These are phyloP conservation scores for Xylaria sp. DNA, from an alignment of 2,329 filamentous ascomycete genomes.

Conservation along the genomic window DNA sequence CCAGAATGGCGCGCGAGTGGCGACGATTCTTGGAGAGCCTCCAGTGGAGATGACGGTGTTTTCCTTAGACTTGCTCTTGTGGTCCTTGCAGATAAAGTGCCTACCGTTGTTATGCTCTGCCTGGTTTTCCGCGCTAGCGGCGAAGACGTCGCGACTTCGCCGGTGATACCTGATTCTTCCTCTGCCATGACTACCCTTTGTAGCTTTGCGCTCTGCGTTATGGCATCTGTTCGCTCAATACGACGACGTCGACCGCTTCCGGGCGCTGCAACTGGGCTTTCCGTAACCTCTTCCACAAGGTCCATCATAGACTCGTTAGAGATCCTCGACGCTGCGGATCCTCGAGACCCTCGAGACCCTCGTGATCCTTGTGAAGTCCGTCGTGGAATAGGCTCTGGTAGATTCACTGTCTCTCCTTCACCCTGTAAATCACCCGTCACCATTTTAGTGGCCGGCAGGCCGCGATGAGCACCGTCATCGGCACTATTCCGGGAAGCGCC, in stretches of 20 bases:
- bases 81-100: constrained; percentile 39
- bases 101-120: constrained; percentile 40
- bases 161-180: constrained; percentile 37
- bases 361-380: constrained; percentile 29
- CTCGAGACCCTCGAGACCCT: constrained; percentile 29
- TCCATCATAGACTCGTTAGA: constrained; percentile 27
- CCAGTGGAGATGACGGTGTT: constrained; percentile 24
- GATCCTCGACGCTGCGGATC: constrained; percentile 30
- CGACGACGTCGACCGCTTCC: constrained; percentile 59
- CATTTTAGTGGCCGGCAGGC: constrained; percentile 1
- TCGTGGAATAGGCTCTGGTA: constrained; percentile 27
- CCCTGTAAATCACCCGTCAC: constrained; percentile 7
- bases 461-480: constrained; percentile 15
- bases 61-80: constrained; percentile 34
- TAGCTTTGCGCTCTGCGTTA: constrained; percentile 51
- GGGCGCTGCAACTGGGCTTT: constrained; percentile 61
- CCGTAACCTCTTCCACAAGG: constrained; percentile 52
- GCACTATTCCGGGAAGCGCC: constrained; percentile 24
- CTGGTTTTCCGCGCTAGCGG: constrained; percentile 52
- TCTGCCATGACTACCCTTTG: constrained; percentile 47
- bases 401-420: constrained; percentile 25
- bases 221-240: constrained; percentile 43
- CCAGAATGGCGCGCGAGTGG: constrained; percentile 29
- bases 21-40: constrained; percentile 30
- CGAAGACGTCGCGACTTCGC: constrained; percentile 47